Percentiles rank a stretch among this genome's conserved stretches.
phyloP scores from a whole-genome alignment of 192 early-diverging fungal genomes.

The Coemansia sp. region DNA sequence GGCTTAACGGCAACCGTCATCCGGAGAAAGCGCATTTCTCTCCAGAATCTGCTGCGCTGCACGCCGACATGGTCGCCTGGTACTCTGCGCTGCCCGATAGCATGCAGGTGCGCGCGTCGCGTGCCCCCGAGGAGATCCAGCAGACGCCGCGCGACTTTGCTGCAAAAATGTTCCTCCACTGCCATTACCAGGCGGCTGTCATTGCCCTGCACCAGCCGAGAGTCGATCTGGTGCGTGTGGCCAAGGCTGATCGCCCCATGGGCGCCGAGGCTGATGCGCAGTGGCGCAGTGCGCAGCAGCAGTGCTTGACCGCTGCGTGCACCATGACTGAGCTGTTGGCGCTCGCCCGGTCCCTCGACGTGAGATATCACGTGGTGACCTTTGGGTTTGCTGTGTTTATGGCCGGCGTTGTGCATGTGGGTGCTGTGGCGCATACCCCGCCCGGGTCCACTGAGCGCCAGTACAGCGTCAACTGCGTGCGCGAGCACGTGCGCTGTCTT shows the following conservation, averaged over 20 bases:
- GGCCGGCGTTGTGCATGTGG: conserved; percentile 52
- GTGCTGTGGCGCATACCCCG: conserved; percentile 42
- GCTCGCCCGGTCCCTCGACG: conserved; percentile 31
- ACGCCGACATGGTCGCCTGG: conserved; percentile 50
- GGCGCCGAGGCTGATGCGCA: conserved; percentile 12
- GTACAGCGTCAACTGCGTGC: conserved; percentile 52
- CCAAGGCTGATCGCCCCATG: neutral
- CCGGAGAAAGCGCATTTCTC: conserved; percentile 53
- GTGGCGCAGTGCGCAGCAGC: conserved; percentile 52
- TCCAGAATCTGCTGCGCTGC: conserved; percentile 42
- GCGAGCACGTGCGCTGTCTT: conserved; percentile 41
- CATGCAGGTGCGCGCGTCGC: conserved; percentile 33
- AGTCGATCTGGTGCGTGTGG: conserved; percentile 47
- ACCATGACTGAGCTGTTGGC: conserved; percentile 50
- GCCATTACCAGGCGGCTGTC: conserved; percentile 49
- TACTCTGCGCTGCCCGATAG: conserved; percentile 40
- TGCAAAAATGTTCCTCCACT: conserved; percentile 53
- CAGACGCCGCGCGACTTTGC: conserved; percentile 34
- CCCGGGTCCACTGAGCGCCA: conserved; percentile 43
- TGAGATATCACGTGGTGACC: conserved; percentile 49
- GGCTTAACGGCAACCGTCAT: conserved; percentile 51
- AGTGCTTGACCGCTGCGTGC: conserved; percentile 49
- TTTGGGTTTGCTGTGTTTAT: conserved; percentile 52
- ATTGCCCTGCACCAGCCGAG: conserved; percentile 53
- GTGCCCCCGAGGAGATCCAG: conserved; percentile 27